phyloP scores from a whole-genome alignment of 805 yeast genomes.

The Debaryomyces hansenii region DNA sequence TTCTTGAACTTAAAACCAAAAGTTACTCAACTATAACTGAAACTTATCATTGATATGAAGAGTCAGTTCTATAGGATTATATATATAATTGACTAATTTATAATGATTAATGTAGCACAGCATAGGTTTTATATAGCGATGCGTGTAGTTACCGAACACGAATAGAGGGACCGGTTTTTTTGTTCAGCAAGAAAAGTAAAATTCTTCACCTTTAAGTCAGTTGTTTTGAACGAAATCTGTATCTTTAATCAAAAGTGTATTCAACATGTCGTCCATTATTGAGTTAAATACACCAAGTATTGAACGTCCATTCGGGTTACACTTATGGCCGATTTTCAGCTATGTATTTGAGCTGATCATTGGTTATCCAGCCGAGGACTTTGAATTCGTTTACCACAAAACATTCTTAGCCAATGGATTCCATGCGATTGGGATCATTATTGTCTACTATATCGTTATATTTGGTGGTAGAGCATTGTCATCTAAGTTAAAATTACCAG shows the following conservation, averaged over 20 bases:
- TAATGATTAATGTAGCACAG: background rate
- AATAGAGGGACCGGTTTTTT: background rate
- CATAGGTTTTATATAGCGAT: background rate
- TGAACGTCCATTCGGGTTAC: constrained; percentile 55
- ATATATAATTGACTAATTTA: background rate
- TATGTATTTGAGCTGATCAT: constrained; percentile 41
- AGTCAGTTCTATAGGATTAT: background rate
- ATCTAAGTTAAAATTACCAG: constrained; percentile 49
- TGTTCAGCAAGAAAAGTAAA: background rate
- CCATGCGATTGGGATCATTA: constrained; percentile 49
- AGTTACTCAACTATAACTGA: background rate
- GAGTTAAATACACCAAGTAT: constrained; percentile 33
- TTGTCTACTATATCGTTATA: constrained; percentile 39
- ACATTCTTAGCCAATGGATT: constrained; percentile 67
- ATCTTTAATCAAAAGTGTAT: background rate
- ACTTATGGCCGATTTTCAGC: constrained; percentile 69
- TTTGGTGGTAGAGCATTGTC: constrained; percentile 75
- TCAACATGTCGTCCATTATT: constrained; percentile 13
- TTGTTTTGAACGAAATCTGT: background rate
- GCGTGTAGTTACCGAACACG: background rate
- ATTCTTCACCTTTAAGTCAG: background rate
- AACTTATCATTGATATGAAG: background rate
- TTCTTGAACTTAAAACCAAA: constrained; percentile 68
- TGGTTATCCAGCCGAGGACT: constrained; percentile 65
- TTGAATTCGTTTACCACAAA: constrained; percentile 62